Evolutionary conservation across 345 rosid species (phyloP).

Genomic region (Populus pruinosa): DNA sequence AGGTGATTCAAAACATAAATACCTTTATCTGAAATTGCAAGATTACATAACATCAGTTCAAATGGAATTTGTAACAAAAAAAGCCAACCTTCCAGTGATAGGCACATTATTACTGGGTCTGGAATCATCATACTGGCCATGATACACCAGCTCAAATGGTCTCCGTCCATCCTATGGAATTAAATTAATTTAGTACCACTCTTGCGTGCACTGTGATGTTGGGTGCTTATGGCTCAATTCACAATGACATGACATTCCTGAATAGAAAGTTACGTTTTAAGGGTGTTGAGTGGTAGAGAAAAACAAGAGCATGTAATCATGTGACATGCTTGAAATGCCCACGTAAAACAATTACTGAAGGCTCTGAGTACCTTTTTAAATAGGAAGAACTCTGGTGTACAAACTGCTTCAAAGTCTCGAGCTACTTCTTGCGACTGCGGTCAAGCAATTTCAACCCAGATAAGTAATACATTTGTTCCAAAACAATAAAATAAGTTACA

Average conservation of each 20-base stretch:
- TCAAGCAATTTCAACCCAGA: not conserved
- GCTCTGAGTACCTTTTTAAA: slow-evolving; percentile 60
- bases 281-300: too few species aligned
- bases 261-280: not conserved
- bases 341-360: slow-evolving; percentile 3
- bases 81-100: slow-evolving; percentile 66
- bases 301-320: not conserved
- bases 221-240: not conserved
- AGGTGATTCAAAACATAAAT: slow-evolving; percentile 10
- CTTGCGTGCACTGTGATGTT: not conserved
- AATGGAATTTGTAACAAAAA: not conserved
- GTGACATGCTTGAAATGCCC: not conserved
- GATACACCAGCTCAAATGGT: slow-evolving; percentile 91
- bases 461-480: not conserved
- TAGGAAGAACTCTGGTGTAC: slow-evolving; percentile 85
- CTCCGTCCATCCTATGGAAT: slow-evolving; percentile 70
- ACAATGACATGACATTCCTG: not conserved
- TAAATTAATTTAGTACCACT: not conserved
- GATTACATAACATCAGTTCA: not conserved
- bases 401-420: slow-evolving; percentile 72
- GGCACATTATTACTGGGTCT: slow-evolving; percentile 66
- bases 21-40: not conserved
- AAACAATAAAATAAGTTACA: not conserved
- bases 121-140: slow-evolving; percentile 89
- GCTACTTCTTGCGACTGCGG: slow-evolving; percentile 81